Base-by-base conservation (phyloP, 1,284 basidiomycete species). In the Pseudozyma thailandica region DNA sequence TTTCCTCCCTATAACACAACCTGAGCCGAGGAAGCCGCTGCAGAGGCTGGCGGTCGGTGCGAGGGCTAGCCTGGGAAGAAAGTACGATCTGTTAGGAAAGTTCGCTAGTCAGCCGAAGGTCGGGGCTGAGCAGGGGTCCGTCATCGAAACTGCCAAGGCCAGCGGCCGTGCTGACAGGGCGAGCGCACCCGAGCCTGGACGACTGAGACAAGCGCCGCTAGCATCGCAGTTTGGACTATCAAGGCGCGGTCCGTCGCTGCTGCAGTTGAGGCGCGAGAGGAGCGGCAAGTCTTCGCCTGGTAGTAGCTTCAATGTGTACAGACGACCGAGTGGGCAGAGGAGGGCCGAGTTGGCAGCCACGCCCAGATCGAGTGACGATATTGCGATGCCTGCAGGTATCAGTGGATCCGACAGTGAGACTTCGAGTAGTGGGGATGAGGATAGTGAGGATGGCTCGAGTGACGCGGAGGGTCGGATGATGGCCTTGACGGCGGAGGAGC, bases 41-140 rank as follows among this genome's bases (percentile, higher is more conserved):
- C 56, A 57, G 26, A 60, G 50, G 47, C 50, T 64, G 4, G 27
- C 57, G 4, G 33, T 31, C 16, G 68, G 55, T 27, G 57, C 56
- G 8, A 48, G 61, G 13, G 47, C 50, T 15, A 62, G 53, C 25
- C 46, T 72, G 6, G 49, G 45, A 4, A 59, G 56, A 45, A 73
- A 73, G 37, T 73, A 74, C 26, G 69, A 70, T 21, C 23, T 59
- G 41, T 39, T 66, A 3, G 72, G 72, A 48, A 71, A 69, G 25
- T 74, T 74, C 20, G 62, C 49, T 3, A 60, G 56, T 21, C 47
- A 45, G 25, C 68, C 65, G 13, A 64, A 61, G n/a, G n/a, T n/a
- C n/a, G n/a, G n/a, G n/a, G n/a, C n/a, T n/a, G 45, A 50, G 10
- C 51, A 45, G 57, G 48, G 31, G 10, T 33, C 25, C 4, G 45